These are phyloP conservation scores for Pyricularia grisea DNA, from an alignment of 2,329 filamentous ascomycete genomes.

Conservation along the genomic window DNA sequence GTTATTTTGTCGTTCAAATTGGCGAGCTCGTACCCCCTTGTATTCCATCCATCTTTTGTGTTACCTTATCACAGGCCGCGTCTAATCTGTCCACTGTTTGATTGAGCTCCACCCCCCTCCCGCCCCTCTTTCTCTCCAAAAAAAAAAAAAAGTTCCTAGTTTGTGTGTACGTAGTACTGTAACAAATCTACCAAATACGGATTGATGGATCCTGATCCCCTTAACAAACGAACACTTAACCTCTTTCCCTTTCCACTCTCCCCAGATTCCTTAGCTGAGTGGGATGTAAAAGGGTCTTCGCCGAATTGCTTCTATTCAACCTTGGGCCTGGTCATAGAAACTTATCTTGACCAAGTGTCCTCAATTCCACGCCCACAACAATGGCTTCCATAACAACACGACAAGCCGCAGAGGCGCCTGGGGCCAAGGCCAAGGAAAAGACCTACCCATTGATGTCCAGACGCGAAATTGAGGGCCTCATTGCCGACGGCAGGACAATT, in stretches of 20 bases:
- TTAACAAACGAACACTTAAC: neutral
- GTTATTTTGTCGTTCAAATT: neutral
- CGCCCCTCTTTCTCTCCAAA: neutral
- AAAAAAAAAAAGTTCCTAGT: neutral
- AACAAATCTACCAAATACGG: neutral
- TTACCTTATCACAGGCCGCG: neutral
- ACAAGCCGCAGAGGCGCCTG: neutral
- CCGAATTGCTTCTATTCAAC: neutral
- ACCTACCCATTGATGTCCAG: slow-evolving; percentile 28
- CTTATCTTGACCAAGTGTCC: neutral
- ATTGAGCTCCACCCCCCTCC: neutral
- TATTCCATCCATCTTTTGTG: neutral
- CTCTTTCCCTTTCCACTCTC: neutral
- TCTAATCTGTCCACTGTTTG: neutral
- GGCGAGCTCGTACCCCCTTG: neutral
- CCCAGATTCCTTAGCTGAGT: neutral
- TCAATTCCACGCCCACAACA: neutral
- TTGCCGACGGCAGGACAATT: slow-evolving; percentile 71
- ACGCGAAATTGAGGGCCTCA: slow-evolving; percentile 66
- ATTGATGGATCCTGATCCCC: neutral
- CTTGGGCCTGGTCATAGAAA: neutral
- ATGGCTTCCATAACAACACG: neutral
- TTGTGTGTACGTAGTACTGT: neutral
- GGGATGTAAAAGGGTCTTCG: neutral
- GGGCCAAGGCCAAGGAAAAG: neutral